Evolutionary conservation across 1,284 basidiomycete genomes (phyloP), one percentile per base, ranked within the genome.

Genomic region (Ustilago hordei): DNA sequence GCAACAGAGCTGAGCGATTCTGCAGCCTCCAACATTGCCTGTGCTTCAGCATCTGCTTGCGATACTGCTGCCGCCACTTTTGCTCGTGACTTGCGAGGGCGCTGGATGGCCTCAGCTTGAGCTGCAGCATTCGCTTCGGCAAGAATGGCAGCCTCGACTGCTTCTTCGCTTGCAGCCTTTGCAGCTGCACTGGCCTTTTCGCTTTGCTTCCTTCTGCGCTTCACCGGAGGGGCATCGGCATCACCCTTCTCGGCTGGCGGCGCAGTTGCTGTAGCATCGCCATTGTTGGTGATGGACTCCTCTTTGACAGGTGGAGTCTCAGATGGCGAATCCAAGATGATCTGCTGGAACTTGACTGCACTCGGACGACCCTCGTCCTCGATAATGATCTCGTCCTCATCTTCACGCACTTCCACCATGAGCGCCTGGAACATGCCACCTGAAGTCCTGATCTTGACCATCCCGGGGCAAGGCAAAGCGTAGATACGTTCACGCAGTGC

Each of bases 351-450:
- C 52, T 75, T 75, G 65, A 78, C 65, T 7, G 56, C 69, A 54
- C 76, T 75, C 12, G 65, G 68, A 15, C 63, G 58, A n/a, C 76
- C 76, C 31, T 75, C 64, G n/a, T 78, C 76, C 50, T 75, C 71
- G 43, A 78, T 75, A 19, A 75, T 52, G 28, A 78, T 69, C 55
- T 75, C 76, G 52, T 78, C 76, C 32, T 63, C 68, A 8, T 65
- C 71, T 15, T 78, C 68, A 23, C 38, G 55, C 9, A 78, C 61
- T 45, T 75, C 71, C 41, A 70, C 67, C 71, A 75, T 72, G 23
- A 71, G 43, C 13, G 72, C 76, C 38, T 75, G 68, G 64, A 73
- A 83, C 60, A 79, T 67, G 43, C 79, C 78, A 23, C 80, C 71
- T 4, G 75, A 64, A 23, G 69, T 66, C 63, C 77, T 79, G 60